A percentile compares a stretch with the other conserved stretches of the same genome.
These are phyloP conservation scores for Chlorella vulgaris DNA, from an alignment of 139 green algal species.

Conservation along the genomic window DNA sequence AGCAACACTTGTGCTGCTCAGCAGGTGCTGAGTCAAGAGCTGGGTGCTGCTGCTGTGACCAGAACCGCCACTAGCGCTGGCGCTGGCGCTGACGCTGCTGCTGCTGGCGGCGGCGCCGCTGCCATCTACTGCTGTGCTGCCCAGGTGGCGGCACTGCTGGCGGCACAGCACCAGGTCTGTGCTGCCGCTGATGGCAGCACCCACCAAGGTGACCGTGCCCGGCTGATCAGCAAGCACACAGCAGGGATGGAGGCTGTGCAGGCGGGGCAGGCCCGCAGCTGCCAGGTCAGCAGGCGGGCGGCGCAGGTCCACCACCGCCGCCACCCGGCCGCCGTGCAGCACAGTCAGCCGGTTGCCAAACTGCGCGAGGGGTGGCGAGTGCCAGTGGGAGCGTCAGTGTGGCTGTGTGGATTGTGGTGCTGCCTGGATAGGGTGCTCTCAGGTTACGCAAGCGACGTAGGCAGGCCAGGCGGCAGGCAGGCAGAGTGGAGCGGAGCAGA, in stretches of 20 bases:
- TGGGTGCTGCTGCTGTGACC: no score
- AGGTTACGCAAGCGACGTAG: no score
- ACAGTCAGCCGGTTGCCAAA: not conserved
- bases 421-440: no score
- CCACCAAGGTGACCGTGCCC: not conserved
- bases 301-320: not conserved
- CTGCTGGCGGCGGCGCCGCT: not conserved
- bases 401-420: no score
- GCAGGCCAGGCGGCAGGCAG: no score
- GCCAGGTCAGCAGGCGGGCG: not conserved
- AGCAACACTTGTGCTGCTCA: no score
- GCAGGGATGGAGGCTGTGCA: not conserved
- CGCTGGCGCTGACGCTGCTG: not conserved
- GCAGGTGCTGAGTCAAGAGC: no score
- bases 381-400: no score
- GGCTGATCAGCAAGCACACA: constrained; percentile 7
- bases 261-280: not conserved
- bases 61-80: no score
- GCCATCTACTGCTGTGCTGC: not conserved
- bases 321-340: not conserved
- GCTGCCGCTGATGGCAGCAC: not conserved
- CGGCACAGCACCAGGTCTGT: constrained; percentile 27
- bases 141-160: constrained; percentile 29
- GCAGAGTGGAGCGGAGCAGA: no score
- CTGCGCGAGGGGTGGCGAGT: not conserved